Base-by-base conservation (phyloP, 2,329 filamentous ascomycete species). In the Aspergillus ochraceus region DNA sequence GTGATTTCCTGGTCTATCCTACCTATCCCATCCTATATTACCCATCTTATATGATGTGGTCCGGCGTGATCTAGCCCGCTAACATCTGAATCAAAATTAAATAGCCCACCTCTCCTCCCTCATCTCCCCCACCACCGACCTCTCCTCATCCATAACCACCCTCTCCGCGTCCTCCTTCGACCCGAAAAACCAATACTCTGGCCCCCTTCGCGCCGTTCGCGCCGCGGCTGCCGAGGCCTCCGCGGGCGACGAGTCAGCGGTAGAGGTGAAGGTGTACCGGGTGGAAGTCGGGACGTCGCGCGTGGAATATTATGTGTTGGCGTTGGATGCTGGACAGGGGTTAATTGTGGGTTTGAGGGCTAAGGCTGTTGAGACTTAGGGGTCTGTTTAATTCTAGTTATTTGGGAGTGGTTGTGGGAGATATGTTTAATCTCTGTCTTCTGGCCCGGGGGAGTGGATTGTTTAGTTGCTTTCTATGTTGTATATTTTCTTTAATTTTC, bases 241-340 rank as follows among this genome's bases (percentile, higher is more conserved):
- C 22, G 60, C 55, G 11, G 59, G 60, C 84, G 57, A 64, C 39
- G 64, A 69, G 24, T 52, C 64, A 5, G 68, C 65, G 26, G 71
- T 89, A 2, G 88, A 91, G 64, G 85, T 94, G 55, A 86, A 88
- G 71, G 87, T 96, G 22, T 97, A 95, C 70, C 81, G 85, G 55
- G 86, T 96, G 9, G 79, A 82, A 60, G 80, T 85, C 67, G 86
- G 84, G 49, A 79, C 80, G 12, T 86, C 87, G 26, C 84, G 89
- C 71, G 82, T 83, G 14, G 90, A 96, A 77, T 96, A 96, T 76
- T 97, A 88, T 84, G 79, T 97, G 60, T 79, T 97, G 51, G 86
- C 85, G 22, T 73, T 89, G 66, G 83, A 88, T 69, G 77, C 77
- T 17, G 79, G 83, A 54, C 83, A 82, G 12, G 83, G 81, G 19